These are phyloP conservation scores for Periconia macrospinosa DNA, from an alignment of 2,329 filamentous ascomycete genomes.

Conservation along the genomic window DNA sequence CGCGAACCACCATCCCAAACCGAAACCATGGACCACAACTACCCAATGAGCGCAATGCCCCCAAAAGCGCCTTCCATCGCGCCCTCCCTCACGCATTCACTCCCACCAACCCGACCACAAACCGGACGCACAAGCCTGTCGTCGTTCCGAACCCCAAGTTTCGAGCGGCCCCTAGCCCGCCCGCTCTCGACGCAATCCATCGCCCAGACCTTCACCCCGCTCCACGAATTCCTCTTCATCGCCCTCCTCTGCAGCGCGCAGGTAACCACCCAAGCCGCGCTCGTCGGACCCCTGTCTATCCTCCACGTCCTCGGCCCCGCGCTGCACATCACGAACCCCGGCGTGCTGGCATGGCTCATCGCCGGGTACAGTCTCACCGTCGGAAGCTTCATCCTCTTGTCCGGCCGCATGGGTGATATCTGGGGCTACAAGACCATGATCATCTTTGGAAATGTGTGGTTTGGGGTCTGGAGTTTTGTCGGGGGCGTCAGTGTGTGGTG, in stretches of 20 bases:
- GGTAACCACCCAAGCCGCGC: conserved; percentile 46
- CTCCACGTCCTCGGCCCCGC: conserved; percentile 47
- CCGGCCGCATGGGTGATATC: conserved; percentile 54
- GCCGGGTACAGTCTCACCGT: conserved; percentile 54
- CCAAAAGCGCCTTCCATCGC: not conserved
- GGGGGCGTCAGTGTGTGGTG: conserved; percentile 48
- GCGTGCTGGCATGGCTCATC: conserved; percentile 52
- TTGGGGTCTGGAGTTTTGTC: conserved; percentile 51
- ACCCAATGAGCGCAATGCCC: not conserved
- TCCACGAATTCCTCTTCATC: conserved; percentile 30
- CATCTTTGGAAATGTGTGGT: conserved; percentile 54
- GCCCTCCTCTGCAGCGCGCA: conserved; percentile 28
- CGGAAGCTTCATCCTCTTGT: conserved; percentile 55
- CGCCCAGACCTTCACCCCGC: conserved; percentile 21
- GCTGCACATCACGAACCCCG: conserved; percentile 41
- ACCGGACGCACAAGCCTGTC: not conserved
- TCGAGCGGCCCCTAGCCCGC: conserved; percentile 15
- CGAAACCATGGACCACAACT: not conserved
- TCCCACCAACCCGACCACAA: not conserved
- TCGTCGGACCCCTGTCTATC: conserved; percentile 42
- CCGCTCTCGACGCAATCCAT: conserved; percentile 25
- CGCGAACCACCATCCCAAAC: not conserved
- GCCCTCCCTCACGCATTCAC: too few relatives aligned
- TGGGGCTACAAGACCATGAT: conserved; percentile 55
- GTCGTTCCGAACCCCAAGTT: not conserved